Evolutionary conservation across 1,284 basidiomycete genomes (phyloP).

Genomic region (Chalciporus piperatoides): DNA sequence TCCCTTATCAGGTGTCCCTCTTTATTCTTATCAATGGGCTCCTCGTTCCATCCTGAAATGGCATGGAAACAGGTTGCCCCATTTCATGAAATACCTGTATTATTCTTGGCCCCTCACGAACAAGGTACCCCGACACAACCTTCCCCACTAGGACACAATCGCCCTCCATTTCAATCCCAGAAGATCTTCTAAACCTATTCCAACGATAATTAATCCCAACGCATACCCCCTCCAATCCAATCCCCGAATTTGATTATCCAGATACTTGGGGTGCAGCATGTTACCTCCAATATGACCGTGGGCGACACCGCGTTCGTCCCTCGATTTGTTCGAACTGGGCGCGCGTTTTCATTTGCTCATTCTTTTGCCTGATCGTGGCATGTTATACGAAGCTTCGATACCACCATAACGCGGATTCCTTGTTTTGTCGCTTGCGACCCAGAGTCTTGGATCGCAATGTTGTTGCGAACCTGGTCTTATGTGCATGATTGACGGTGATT

Average conservation of each 20-base stretch:
- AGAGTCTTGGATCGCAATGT: conserved; percentile 3
- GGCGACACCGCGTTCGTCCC: background rate
- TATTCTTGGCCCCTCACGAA: conserved; percentile 9
- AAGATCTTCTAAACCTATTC: background rate
- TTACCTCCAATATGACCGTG: conserved; percentile 15
- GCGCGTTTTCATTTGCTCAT: background rate
- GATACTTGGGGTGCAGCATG: conserved; percentile 7
- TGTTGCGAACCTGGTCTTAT: conserved; percentile 3
- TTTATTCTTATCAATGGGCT: conserved; percentile 16
- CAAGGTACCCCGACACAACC: conserved; percentile 5
- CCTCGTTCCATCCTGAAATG: conserved; percentile 15
- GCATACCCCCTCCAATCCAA: background rate
- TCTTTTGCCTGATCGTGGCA: background rate
- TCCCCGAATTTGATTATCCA: conserved; percentile 18
- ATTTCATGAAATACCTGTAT: conserved; percentile 2
- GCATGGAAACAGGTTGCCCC: conserved; percentile 20
- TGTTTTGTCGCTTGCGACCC: conserved; percentile 6
- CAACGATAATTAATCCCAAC: background rate
- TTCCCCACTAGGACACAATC: conserved; percentile 3
- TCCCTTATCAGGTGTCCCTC: conserved; percentile 9
- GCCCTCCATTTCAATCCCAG: conserved; percentile 20
- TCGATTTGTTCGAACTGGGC: background rate
- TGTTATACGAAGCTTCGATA: conserved; percentile 3
- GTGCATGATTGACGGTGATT: conserved; percentile 27
- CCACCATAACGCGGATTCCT: background rate